phyloP scores from a whole-genome alignment of 306 rosid species.

The Mucuna pruriens region DNA sequence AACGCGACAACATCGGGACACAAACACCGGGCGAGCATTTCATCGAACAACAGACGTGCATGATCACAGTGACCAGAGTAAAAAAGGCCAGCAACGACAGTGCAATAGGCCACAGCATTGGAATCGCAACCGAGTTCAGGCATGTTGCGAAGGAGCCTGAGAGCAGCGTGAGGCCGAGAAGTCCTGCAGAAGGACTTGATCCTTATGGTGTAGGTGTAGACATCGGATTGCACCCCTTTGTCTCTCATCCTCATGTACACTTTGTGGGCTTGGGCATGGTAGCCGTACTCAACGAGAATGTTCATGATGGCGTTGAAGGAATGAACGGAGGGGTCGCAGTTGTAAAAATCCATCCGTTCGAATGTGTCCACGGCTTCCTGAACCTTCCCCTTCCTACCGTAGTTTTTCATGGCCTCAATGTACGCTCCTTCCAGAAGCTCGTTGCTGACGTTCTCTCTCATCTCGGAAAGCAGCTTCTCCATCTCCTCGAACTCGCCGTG shows the following conservation, averaged over 20 bases:
- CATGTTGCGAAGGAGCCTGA: conserved; percentile 81
- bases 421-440: conserved; percentile 72
- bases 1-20: conserved; percentile 71
- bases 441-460: conserved; percentile 59
- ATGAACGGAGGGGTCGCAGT: conserved; percentile 73
- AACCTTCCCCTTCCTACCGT: conserved; percentile 79
- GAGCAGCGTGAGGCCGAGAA: conserved; percentile 70
- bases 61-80: conserved; percentile 44
- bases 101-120: conserved; percentile 83
- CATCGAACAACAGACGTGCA: conserved; percentile 70
- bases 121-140: conserved; percentile 63
- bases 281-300: conserved; percentile 65
- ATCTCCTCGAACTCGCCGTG: conserved; percentile 73
- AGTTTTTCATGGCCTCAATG: conserved; percentile 72
- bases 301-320: conserved; percentile 86
- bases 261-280: conserved; percentile 76
- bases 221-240: conserved; percentile 70
- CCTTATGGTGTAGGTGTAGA: conserved; percentile 76
- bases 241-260: conserved; percentile 80
- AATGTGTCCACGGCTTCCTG: conserved; percentile 83
- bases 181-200: conserved; percentile 85
- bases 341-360: conserved; percentile 85
- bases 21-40: conserved; percentile 63
- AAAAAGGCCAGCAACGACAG: conserved; percentile 76
- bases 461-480: conserved; percentile 72